Evolutionary conservation across 2,329 filamentous ascomycete species (phyloP).

Genomic region (Neophaeococcomyces mojaviensis): DNA sequence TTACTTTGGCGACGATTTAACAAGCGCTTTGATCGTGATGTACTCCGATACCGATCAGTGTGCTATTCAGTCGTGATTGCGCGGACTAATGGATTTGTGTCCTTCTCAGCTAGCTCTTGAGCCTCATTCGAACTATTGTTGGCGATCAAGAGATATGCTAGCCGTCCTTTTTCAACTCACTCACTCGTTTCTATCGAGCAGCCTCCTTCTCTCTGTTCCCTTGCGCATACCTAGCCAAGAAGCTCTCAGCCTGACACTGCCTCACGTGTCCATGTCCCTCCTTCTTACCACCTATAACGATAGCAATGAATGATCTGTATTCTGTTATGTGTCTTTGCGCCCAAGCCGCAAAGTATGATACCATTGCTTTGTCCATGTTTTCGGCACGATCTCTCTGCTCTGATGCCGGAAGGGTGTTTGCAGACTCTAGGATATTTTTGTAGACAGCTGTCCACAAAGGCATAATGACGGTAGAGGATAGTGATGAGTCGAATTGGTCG

Average conservation of each 20-base stretch:
- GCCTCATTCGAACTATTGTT: too few species aligned
- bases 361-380: neutral
- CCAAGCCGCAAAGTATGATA: conserved; percentile 7
- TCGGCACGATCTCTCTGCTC: neutral
- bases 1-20: too few species aligned
- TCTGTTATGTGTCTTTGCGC: neutral
- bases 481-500: neutral
- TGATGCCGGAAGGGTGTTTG: neutral
- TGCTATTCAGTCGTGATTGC: too few species aligned
- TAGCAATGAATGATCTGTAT: conserved; percentile 2
- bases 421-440: conserved; percentile 3
- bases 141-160: too few species aligned
- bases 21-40: too few species aligned
- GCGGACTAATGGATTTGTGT: too few species aligned
- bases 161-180: neutral
- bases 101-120: too few species aligned
- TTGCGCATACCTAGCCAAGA: too few species aligned
- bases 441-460: conserved; percentile 1
- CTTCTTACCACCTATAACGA: neutral
- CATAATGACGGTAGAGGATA: neutral
- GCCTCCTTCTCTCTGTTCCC: neutral
- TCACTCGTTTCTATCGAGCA: neutral
- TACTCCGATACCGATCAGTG: too few species aligned
- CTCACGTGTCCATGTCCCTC: neutral
- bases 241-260: neutral